Evolutionary conservation across 2,329 filamentous ascomycete species (phyloP), one percentile per base, ranked within the genome.

Genomic region (Xylaria sp.): DNA sequence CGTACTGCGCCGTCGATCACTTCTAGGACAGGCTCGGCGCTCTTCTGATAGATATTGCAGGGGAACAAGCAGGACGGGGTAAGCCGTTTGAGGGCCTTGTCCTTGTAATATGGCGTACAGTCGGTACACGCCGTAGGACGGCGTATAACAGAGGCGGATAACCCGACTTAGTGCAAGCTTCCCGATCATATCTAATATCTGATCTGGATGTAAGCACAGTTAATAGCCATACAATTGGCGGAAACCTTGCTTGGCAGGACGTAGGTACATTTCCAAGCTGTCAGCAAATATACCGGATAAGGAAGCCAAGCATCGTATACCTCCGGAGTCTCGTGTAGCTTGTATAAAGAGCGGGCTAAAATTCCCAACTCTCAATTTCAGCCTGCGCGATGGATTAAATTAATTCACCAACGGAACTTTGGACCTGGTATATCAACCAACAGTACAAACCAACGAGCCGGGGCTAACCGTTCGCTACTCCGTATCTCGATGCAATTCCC

Each of bases 211-310:
- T 66, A 66, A 65, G 56, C 50, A 55, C 28, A 41, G 39, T 66
- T 66, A 23, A 25, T 48, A 37, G 50, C 50, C n/a, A 55, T 56
- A 34, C 6, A 15, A 55, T 61, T 66, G 64, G 64, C 51, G 18
- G 18, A 44, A n/a, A 23, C 25, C 32, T 50, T 60, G 23, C 7
- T n/a, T 20, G 23, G 18, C 15, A 46, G 15, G 56, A 54, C 39
- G 34, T 56, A 56, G 54, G 54, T 56, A 39, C 52, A n/a, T 34
- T n/a, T 12, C 10, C 51, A 41, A n/a, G 20, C 62, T 56, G 62
- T 58, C 62, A 58, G 55, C 62, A 50, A 44, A 52, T 10, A 41
- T 65, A n/a, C 20, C 23, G 23, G 15, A 44, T 44, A 12, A 52
- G 39, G 39, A 60, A 39, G 63, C 48, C 48, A 54, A 57, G 32